Evolutionary conservation across 1,284 basidiomycete genomes (phyloP), one percentile per base, ranked within the genome.

Genomic region (Coniophora puteana): DNA sequence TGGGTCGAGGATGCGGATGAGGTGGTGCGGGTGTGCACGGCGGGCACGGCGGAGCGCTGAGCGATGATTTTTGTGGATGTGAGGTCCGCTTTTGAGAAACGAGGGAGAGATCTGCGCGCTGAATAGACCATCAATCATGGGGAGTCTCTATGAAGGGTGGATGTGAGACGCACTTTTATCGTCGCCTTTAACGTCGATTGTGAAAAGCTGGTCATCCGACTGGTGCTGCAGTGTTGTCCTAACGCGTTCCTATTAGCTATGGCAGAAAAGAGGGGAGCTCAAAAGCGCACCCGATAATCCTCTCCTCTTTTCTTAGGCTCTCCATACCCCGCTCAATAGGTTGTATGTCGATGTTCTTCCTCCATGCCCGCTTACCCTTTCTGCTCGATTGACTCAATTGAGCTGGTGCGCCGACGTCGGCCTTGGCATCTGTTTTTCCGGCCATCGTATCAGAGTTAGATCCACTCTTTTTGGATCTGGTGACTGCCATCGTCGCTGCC

Each of bases 361-460:
- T 69, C 93, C 93, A 96, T 40, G 92, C 83, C 45, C 80, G 80
- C 66, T 95, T 96, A 36, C 91, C 89, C 62, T 93, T 96, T 43
- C 93, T 71, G 50, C 84, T 90, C 0, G 79, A 65, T 59, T 94
- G 91, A 4, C 41, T 49, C 11, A 47, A 48, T 24, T 59, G 61
- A 2, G 57, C 53, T 24, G 61, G 61, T 3, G 55, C 61, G 4
- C 57, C 55, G 3, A 57, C 30, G 3, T 24, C 35, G 3, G 55
- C 48, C 32, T 44, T 47, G 20, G 25, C n/a, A n/a, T n/a, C n/a
- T n/a, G n/a, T n/a, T n/a, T n/a, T n/a, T n/a, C n/a, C n/a, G n/a
- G n/a, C n/a, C n/a, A n/a, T n/a, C n/a, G n/a, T n/a, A n/a, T n/a
- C n/a, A n/a, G n/a, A n/a, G n/a, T n/a, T n/a, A n/a, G n/a, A n/a